Conservation (phyloP, 2,329 filamentous ascomycete genomes). For the Meredithiella fracta region DNA sequence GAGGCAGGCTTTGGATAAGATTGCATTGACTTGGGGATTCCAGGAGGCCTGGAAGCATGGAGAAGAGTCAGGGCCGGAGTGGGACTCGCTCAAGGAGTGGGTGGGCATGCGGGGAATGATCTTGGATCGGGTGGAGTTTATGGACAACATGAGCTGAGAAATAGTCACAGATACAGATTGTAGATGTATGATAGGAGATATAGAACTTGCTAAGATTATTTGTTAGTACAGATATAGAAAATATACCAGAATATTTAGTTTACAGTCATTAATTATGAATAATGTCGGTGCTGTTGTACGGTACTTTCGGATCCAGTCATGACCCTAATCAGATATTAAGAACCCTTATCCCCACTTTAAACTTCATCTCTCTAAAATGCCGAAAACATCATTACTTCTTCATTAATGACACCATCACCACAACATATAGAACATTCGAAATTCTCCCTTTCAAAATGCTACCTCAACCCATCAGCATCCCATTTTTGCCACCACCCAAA, state of each 20-base stretch:
- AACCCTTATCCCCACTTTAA: too few species aligned
- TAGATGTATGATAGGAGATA: not conserved
- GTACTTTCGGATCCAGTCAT: too few species aligned
- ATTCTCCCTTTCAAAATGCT: slow-evolving; percentile 20
- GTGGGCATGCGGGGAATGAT: slow-evolving; percentile 74
- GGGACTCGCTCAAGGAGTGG: slow-evolving; percentile 73
- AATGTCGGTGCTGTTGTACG: too few species aligned
- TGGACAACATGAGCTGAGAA: slow-evolving; percentile 60
- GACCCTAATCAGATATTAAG: too few species aligned
- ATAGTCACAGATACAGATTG: not conserved
- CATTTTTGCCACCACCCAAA: slow-evolving; percentile 55
- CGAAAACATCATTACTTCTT: too few species aligned
- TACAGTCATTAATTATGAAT: too few species aligned
- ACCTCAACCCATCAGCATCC: slow-evolving; percentile 38
- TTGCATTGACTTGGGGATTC: slow-evolving; percentile 86
- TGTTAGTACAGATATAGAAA: not conserved
- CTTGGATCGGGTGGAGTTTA: slow-evolving; percentile 72
- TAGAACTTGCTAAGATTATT: not conserved
- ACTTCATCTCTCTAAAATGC: too few species aligned
- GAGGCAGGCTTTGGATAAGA: slow-evolving; percentile 66
- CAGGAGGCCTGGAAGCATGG: slow-evolving; percentile 63
- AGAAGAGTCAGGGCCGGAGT: slow-evolving; percentile 81
- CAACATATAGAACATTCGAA: too few species aligned
- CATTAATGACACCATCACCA: too few species aligned
- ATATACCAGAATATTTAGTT: not conserved